Evolutionary conservation across 2,329 filamentous ascomycete genomes (phyloP), one percentile per base, ranked within the genome.

Genomic region (Scedosporium apiospermum): DNA sequence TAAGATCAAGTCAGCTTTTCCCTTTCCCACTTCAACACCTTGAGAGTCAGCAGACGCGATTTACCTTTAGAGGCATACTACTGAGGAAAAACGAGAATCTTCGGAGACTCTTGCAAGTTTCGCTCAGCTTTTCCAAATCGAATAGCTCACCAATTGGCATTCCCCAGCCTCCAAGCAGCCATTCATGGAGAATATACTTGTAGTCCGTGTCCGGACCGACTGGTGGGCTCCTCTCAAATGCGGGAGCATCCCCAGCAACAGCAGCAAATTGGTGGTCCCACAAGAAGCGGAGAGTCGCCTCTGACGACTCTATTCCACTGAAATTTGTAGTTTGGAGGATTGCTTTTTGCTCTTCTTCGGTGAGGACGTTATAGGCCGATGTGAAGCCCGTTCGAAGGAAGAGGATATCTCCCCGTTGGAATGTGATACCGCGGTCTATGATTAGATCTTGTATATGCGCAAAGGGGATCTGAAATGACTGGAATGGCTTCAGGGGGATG

Each of bases 361-460:
- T 57, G 27, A 62, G 38, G 7, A 34, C 49, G 6, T 30, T 16
- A 51, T 57, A 53, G 51, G 51, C 60, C 23, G 21, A 12, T 14
- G 51, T 41, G 49, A 55, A 58, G 16, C 61, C 62, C 18, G 74
- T 73, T n/a, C 79, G 76, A 6, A 82, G 70, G 63, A 85, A 76
- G 6, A 85, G 71, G n/a, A 84, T 78, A 62, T 84, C 82, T 2
- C 82, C 82, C 2, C 71, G 72, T 51, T 74, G 73, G 58, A 83
- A 81, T 0, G 69, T 73, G n/a, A 80, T 72, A 4, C 74, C 71
- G 58, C 73, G 74, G 62, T 77, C 74, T 6, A 71, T 66, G 1
- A 78, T 78, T 5, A 76, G 69, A 3, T 72, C 68, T 1, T 70
- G 63, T 0, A 77, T 66, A 1, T 58, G 69, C 26, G 9, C 14